A percentile compares a stretch with the other conserved stretches of the same genome.
These are phyloP conservation scores for Uncinocarpus reesii DNA, from an alignment of 2,329 filamentous ascomycete species.

Conservation along the genomic window DNA sequence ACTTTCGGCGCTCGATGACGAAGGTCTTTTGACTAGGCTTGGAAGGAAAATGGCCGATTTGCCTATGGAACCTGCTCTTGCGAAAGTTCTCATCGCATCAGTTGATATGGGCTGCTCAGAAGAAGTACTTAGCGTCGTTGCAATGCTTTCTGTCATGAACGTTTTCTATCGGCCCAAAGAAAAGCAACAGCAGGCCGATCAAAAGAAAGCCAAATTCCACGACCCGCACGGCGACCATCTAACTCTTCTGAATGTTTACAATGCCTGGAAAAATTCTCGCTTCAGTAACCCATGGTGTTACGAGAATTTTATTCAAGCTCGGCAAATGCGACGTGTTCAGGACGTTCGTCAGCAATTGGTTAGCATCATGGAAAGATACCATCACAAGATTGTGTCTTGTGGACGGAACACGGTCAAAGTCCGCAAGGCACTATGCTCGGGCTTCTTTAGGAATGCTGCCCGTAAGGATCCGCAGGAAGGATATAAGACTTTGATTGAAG, in stretches of 20 bases:
- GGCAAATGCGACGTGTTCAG: slow-evolving; percentile 76
- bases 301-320: slow-evolving; percentile 93
- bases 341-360: slow-evolving; percentile 88
- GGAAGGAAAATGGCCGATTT: slow-evolving; percentile 98
- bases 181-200: slow-evolving; percentile 90
- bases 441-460: slow-evolving; percentile 91
- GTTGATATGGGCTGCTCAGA: slow-evolving; percentile 85
- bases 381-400: slow-evolving; percentile 70
- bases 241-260: slow-evolving; percentile 92
- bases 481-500: slow-evolving; percentile 94
- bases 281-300: slow-evolving; percentile 87
- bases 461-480: slow-evolving; percentile 93
- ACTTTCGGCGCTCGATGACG: slow-evolving; percentile 82
- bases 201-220: slow-evolving; percentile 96
- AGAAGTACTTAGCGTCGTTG: slow-evolving; percentile 86
- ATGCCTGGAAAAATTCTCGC: slow-evolving; percentile 81
- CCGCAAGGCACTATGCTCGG: slow-evolving; percentile 76
- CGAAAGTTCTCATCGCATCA: slow-evolving; percentile 80
- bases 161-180: slow-evolving; percentile 96
- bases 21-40: slow-evolving; percentile 81
- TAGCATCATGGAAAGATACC: slow-evolving; percentile 88
- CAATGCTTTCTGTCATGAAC: slow-evolving; percentile 77
- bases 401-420: slow-evolving; percentile 80
- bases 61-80: slow-evolving; percentile 87
- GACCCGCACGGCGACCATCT: slow-evolving; percentile 90